A percentile compares a stretch with the other conserved stretches of the same genome.
phyloP scores from a whole-genome alignment of 306 rosid genomes.

The Sindora glabra region DNA sequence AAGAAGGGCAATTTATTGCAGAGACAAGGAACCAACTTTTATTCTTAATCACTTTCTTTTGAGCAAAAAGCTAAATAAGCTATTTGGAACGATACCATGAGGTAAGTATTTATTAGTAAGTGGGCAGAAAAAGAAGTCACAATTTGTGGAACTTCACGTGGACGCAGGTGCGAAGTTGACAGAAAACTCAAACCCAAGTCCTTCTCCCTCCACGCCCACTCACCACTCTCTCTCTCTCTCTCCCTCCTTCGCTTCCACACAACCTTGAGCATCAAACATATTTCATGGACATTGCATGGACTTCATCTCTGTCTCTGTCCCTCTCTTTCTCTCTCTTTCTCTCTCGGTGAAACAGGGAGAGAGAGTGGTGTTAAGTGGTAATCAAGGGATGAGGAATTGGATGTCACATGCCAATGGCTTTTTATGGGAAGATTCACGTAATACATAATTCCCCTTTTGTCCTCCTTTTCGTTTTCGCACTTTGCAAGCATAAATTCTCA shows the following conservation, averaged over 20 bases:
- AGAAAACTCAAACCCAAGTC: conserved; percentile 12
- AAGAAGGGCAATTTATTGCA: conserved; percentile 36
- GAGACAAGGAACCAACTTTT: conserved; percentile 40
- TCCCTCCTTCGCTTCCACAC: background rate
- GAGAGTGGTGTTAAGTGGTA: background rate
- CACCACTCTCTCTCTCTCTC: background rate
- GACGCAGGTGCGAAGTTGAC: conserved; percentile 45
- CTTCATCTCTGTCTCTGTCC: conserved; percentile 2
- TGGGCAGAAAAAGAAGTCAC: conserved; percentile 40
- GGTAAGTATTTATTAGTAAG: no score
- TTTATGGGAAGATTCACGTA: conserved; percentile 27
- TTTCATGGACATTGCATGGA: conserved; percentile 19
- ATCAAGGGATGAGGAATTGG: conserved; percentile 5
- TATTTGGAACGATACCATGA: conserved; percentile 37
- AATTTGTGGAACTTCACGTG: conserved; percentile 76
- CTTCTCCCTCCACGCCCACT: background rate
- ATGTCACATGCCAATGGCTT: conserved; percentile 29
- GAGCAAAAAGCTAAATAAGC: conserved; percentile 43
- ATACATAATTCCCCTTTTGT: conserved; percentile 1
- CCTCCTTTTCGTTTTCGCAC: conserved; percentile 3
- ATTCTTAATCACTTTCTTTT: conserved; percentile 37
- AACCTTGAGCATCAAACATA: background rate
- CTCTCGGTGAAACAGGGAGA: background rate
- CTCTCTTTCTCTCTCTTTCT: background rate
- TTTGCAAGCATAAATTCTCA: no score